Conservation (phyloP, 129 eudicot species). For the Erigeron canadensis region DNA sequence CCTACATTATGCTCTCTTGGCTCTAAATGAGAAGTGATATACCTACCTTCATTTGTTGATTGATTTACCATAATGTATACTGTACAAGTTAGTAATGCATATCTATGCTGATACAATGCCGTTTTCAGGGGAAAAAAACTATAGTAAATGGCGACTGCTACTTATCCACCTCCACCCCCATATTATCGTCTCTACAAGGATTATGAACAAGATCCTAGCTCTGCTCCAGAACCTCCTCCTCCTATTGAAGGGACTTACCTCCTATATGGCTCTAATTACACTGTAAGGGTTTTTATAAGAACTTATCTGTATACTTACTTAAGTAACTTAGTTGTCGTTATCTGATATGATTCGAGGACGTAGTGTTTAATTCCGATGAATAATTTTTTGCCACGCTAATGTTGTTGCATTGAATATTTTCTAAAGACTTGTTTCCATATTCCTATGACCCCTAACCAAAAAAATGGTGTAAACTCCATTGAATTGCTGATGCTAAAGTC, state of each 20-base stretch:
- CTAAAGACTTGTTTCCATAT: background rate
- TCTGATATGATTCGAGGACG: conserved; percentile 2
- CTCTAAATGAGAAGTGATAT: no score
- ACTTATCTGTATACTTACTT: background rate
- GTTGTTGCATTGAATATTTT: conserved; percentile 6
- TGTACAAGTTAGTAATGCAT: no score
- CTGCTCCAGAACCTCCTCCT: conserved; percentile 88
- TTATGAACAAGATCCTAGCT: conserved; percentile 51
- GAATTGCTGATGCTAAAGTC: background rate
- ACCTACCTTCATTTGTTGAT: no score
- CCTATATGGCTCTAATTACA: conserved; percentile 69
- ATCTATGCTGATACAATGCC: no score
- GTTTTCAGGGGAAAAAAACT: background rate
- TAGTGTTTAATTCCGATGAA: background rate
- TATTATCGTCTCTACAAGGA: conserved; percentile 81
- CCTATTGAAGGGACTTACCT: conserved; percentile 76
- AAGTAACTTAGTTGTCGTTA: background rate
- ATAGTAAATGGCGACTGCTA: conserved; percentile 73
- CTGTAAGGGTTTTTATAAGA: conserved; percentile 39
- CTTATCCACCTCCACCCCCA: conserved; percentile 95
- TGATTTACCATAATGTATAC: no score
- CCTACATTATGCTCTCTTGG: no score
- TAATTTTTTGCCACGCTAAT: background rate
- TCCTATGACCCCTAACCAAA: background rate
- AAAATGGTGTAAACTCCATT: background rate